Evolutionary conservation across 176 grass and related monocot species (phyloP).

Genomic region (Otatea glauca): DNA sequence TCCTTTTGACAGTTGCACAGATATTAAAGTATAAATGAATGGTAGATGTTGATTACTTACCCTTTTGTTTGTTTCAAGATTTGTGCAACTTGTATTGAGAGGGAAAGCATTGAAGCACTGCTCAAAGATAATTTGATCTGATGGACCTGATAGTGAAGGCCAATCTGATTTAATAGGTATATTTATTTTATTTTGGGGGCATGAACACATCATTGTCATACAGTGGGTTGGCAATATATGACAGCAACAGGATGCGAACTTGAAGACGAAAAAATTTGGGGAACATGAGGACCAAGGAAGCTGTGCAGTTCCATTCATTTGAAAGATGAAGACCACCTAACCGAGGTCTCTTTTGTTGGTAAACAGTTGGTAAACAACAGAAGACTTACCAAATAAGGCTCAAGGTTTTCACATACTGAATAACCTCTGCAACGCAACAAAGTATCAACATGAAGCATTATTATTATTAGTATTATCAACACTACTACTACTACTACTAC

Average conservation of each 20-base stretch:
- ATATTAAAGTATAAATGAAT: too few relatives aligned
- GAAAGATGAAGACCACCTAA: conserved; percentile 46
- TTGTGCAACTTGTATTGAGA: too few relatives aligned
- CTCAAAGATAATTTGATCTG: conserved; percentile 14
- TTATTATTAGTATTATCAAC: background rate
- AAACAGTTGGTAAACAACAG: conserved; percentile 18
- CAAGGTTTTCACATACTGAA: background rate
- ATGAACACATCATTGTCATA: conserved; percentile 29
- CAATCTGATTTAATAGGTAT: conserved; percentile 28
- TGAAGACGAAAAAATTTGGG: conserved; percentile 24
- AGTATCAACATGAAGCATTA: background rate
- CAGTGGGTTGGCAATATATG: conserved; percentile 37
- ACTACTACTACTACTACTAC: too few relatives aligned
- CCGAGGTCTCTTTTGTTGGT: conserved; percentile 10
- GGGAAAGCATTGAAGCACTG: too few relatives aligned
- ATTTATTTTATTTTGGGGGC: conserved; percentile 6
- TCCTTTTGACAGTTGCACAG: too few relatives aligned
- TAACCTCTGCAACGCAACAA: background rate
- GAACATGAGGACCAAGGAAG: conserved; percentile 34
- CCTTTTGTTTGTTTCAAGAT: too few relatives aligned
- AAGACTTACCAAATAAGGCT: background rate
- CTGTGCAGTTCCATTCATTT: conserved; percentile 41
- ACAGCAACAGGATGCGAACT: conserved; percentile 28
- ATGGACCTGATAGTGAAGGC: conserved; percentile 35
- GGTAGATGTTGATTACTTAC: too few relatives aligned